These are phyloP conservation scores for Alternaria ethzedia DNA, from an alignment of 2,329 filamentous ascomycete genomes.

Conservation along the genomic window DNA sequence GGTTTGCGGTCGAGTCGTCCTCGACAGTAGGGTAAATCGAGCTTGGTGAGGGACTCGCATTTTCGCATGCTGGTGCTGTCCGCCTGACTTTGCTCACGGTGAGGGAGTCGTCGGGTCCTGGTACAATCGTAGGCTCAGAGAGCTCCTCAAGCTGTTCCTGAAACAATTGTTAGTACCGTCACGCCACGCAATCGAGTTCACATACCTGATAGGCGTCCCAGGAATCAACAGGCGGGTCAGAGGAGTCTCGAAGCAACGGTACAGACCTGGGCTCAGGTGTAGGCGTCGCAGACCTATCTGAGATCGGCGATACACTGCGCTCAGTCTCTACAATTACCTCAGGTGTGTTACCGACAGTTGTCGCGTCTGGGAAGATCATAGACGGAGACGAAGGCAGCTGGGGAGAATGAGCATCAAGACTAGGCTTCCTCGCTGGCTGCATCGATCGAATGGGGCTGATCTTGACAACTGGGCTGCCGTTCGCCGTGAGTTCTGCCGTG, in stretches of 20 bases:
- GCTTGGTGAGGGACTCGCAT: not conserved
- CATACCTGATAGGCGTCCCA: not conserved
- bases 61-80: not conserved
- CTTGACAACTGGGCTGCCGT: slow-evolving; percentile 1
- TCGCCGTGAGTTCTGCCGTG: not conserved
- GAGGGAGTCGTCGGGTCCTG: not conserved
- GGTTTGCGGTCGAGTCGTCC: not conserved
- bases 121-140: not conserved
- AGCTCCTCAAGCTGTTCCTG: not conserved
- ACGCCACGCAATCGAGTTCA: not conserved
- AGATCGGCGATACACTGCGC: not conserved
- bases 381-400: not conserved
- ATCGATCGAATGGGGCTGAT: slow-evolving; percentile 32
- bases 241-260: not conserved
- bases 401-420: not conserved
- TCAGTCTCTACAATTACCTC: not conserved
- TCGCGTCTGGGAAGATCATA: not conserved
- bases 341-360: not conserved
- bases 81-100: not conserved
- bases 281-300: not conserved
- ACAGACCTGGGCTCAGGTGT: not conserved
- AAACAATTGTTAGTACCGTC: not conserved
- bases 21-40: not conserved
- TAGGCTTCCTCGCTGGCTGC: slow-evolving; percentile 24
- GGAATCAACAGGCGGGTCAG: not conserved